Percentiles rank a stretch among this genome's conserved stretches.
phyloP scores from a whole-genome alignment of 176 grass and related monocot genomes.

The Tillandsia leiboldiana region DNA sequence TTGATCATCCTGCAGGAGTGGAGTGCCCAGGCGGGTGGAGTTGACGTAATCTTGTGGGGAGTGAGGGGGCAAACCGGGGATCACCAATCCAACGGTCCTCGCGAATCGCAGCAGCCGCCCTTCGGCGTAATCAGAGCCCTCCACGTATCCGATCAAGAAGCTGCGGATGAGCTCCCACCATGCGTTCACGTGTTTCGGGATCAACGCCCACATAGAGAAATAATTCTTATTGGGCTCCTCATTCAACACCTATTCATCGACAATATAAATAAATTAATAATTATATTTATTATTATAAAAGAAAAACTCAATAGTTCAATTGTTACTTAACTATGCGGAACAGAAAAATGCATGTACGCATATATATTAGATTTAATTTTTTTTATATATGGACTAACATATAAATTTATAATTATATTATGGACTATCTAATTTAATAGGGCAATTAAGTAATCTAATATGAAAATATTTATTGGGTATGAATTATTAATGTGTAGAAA shows the following conservation, averaged over 20 bases:
- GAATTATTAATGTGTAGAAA: no score
- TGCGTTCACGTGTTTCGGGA: conserved; percentile 55
- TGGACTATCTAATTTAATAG: no score
- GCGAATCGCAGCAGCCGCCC: conserved; percentile 36
- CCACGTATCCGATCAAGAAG: conserved; percentile 28
- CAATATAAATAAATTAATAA: not conserved
- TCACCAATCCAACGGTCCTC: conserved; percentile 30
- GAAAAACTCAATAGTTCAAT: no score
- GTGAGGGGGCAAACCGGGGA: conserved; percentile 66
- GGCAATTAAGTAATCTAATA: no score
- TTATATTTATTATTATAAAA: no score
- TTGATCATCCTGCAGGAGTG: conserved; percentile 7
- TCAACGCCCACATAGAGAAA: conserved; percentile 43
- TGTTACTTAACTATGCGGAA: no score
- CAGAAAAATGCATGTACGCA: no score
- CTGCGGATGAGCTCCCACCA: conserved; percentile 53
- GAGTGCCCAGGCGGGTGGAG: conserved; percentile 40
- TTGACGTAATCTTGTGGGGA: conserved; percentile 72
- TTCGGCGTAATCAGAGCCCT: conserved; percentile 44
- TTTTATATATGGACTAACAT: no score
- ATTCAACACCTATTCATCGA: conserved; percentile 23
- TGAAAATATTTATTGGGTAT: no score
- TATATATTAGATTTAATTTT: no score
- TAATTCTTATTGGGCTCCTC: conserved; percentile 90
- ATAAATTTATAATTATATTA: no score